Conservation (phyloP, 345 rosid species). For the Diplotaxis tenuifolia region DNA sequence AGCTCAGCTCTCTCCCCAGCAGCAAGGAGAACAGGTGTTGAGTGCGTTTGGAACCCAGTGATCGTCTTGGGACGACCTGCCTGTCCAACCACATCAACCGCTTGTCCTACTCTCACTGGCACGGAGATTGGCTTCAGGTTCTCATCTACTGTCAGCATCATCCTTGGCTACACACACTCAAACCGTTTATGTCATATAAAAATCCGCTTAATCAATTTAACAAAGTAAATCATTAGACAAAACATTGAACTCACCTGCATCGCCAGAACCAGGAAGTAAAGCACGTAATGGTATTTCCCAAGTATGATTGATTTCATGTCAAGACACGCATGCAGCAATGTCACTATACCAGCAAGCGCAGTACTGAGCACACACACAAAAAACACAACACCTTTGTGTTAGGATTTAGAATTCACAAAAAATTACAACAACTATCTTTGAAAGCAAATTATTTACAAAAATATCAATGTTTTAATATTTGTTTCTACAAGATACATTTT, state of each 20-base stretch:
- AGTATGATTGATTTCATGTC: slow-evolving; percentile 81
- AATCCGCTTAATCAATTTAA: not conserved
- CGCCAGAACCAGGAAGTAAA: slow-evolving; percentile 89
- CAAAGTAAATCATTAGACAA: not conserved
- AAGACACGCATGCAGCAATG: slow-evolving; percentile 79
- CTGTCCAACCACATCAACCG: slow-evolving; percentile 96
- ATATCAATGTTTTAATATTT: too few relatives aligned
- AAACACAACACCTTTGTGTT: slow-evolving; percentile 32
- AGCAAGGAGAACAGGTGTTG: slow-evolving; percentile 92
- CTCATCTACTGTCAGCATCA: slow-evolving; percentile 86
- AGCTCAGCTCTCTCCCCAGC: slow-evolving; percentile 93
- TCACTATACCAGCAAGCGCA: slow-evolving; percentile 91
- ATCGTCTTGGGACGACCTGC: slow-evolving; percentile 97
- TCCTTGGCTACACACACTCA: slow-evolving; percentile 69
- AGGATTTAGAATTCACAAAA: slow-evolving; percentile 56
- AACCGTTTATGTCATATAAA: not conserved
- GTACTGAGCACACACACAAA: slow-evolving; percentile 43
- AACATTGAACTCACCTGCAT: slow-evolving; percentile 64
- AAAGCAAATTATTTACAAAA: not conserved
- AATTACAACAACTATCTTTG: not conserved
- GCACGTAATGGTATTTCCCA: slow-evolving; percentile 87
- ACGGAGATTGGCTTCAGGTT: slow-evolving; percentile 81
- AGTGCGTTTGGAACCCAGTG: slow-evolving; percentile 96
- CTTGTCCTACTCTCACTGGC: slow-evolving; percentile 94
- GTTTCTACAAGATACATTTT: too few relatives aligned